Base-by-base conservation (phyloP, 768 basidiomycete genomes). In the Termitomyces eurrhizus region DNA sequence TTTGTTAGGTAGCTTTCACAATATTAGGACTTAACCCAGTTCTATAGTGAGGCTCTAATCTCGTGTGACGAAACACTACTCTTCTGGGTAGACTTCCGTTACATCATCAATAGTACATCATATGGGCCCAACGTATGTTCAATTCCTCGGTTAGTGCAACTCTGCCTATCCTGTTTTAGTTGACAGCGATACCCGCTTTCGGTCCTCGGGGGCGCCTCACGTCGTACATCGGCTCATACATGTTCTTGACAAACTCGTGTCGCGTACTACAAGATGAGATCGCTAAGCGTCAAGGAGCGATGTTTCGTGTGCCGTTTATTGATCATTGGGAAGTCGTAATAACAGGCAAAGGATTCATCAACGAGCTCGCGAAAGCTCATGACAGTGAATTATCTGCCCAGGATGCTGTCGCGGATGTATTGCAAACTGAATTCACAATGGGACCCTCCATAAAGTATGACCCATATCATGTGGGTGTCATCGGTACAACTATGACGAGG, bases 311-410 rank as follows among this genome's bases (percentile, higher is more conserved):
- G 2, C 55, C 55, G 18, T 58, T 58, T 13, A 39, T 58, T n/a
- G 57, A 58, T n/a, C 57, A 58, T 21, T 58, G 57, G 57, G 57
- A 58, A 42, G 57, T 58, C 3, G 57, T 58, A 2, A 24, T 58
- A 6, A 58, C 26, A 12, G 49, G 49, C 1, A 58, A 52, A 32
- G 18, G 41, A 21, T 42, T 51, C 7, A 52, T 58, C 33, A 51
- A 41, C 32, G 57, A 58, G n/a, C 36, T 58, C 18, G 57, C 46
- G 7, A 49, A 58, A 29, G 57, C 57, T 51, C 57, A 1, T 6
- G 57, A 58, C n/a, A 37, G 52, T 2, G 57, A 58, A 16, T 42
- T 58, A 24, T 51, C 36, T 2, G 57, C 52, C 14, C n/a, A n/a
- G n/a, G n/a, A n/a, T n/a, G n/a, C n/a, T n/a, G 52, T 37, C 13